These are phyloP conservation scores for Curvularia sp. DNA, from an alignment of 2,329 filamentous ascomycete genomes.

Conservation along the genomic window DNA sequence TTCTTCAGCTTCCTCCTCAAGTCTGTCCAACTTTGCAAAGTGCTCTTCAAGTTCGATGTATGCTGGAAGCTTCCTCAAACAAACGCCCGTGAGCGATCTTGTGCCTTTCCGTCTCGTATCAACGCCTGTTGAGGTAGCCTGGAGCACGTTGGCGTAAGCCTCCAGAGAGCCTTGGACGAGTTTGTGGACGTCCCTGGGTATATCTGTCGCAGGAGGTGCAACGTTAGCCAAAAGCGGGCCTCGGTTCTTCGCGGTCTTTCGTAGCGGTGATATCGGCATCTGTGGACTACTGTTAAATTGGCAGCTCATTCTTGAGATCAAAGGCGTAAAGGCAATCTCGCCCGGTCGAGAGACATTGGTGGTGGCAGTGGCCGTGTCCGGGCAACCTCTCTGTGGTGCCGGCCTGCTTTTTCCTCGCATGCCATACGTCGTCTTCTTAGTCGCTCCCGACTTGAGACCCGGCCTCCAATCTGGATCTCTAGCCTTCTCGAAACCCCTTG, in stretches of 20 bases:
- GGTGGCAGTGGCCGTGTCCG: neutral
- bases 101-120: constrained; percentile 44
- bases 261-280: constrained; percentile 38
- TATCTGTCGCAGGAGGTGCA: constrained; percentile 32
- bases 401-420: constrained; percentile 35
- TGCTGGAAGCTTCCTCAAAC: constrained; percentile 51
- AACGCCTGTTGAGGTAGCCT: constrained; percentile 34
- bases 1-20: constrained; percentile 40
- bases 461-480: constrained; percentile 50
- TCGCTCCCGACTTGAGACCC: constrained; percentile 26
- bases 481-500: constrained; percentile 44
- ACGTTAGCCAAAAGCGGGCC: constrained; percentile 35
- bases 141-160: constrained; percentile 47
- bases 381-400: constrained; percentile 8
- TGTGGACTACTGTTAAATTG: constrained; percentile 43
- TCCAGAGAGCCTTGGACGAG: constrained; percentile 43
- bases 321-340: constrained; percentile 47
- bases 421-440: constrained; percentile 47
- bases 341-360: constrained; percentile 34
- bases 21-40: constrained; percentile 43
- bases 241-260: constrained; percentile 29
- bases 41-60: constrained; percentile 53
- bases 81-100: constrained; percentile 49
- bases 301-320: constrained; percentile 41
- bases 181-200: constrained; percentile 38